phyloP scores from a whole-genome alignment of 164 flowering plant genomes.

The Stephania cephalantha region DNA sequence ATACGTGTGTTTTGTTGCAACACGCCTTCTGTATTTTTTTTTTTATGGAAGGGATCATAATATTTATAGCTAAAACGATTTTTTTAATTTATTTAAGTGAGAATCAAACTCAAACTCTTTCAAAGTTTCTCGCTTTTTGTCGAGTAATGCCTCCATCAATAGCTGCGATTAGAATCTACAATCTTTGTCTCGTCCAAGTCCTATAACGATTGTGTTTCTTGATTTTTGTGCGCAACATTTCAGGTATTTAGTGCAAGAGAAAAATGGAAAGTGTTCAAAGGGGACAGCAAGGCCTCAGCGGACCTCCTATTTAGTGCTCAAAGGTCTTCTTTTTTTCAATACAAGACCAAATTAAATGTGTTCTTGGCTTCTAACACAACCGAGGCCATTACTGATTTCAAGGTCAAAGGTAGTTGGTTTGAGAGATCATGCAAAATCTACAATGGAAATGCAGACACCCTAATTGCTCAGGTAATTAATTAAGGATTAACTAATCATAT shows the following conservation, averaged over 20 bases:
- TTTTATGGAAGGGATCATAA: no score
- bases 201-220: background rate
- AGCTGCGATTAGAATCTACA: no score
- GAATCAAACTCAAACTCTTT: no score
- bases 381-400: constrained; percentile 28
- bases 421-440: constrained; percentile 30
- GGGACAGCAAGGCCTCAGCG: constrained; percentile 22
- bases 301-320: constrained; percentile 28
- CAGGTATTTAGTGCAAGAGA: constrained; percentile 26
- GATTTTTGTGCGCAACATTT: background rate
- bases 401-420: constrained; percentile 31
- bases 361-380: constrained; percentile 20
- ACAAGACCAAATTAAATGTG: constrained; percentile 27
- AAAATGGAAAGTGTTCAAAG: constrained; percentile 33
- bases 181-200: no score
- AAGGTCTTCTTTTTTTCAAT: constrained; percentile 26
- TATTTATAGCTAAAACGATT: no score
- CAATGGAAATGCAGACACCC: constrained; percentile 12
- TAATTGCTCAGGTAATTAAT: constrained; percentile 30
- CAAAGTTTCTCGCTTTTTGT: no score
- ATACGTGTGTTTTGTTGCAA: no score
- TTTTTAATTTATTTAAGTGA: no score
- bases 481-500: no score
- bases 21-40: no score
- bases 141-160: no score